Percentiles rank a stretch among this genome's conserved stretches.
Conservation (phyloP, 225 moss, liverwort and hornwort species). For the Polytrichum formosum region DNA sequence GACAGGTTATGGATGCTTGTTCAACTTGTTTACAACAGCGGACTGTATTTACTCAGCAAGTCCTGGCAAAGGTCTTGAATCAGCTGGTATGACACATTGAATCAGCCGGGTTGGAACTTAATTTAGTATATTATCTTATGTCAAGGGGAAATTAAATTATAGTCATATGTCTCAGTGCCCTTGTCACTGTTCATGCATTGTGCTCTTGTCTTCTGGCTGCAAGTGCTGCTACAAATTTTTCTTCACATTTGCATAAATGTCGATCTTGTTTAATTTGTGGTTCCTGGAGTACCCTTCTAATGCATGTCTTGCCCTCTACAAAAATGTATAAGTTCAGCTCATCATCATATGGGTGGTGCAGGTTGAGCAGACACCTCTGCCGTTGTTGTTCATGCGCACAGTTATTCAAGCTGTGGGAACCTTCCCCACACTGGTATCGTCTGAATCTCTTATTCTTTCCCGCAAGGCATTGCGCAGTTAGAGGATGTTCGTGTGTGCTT, state of each 20-base stretch:
- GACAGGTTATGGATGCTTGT: slow-evolving; percentile 98
- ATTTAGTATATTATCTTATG: background rate
- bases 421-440: slow-evolving; percentile 77
- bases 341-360: slow-evolving; percentile 12
- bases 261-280: no score
- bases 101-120: background rate
- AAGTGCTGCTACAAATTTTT: no score
- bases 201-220: no score
- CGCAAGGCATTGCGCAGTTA: background rate
- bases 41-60: slow-evolving; percentile 97
- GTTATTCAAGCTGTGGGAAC: slow-evolving; percentile 98
- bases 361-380: slow-evolving; percentile 99
- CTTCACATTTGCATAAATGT: no score
- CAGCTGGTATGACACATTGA: slow-evolving; percentile 62
- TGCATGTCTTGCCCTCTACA: no score
- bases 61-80: slow-evolving; percentile 94
- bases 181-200: background rate
- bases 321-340: no score
- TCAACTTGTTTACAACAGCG: slow-evolving; percentile 97
- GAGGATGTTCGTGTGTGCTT: background rate
- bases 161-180: background rate
- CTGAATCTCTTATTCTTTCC: background rate
- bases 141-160: background rate
- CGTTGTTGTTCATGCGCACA: slow-evolving; percentile 94
- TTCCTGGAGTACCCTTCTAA: no score